Percentiles rank a stretch among this genome's conserved stretches.
Evolutionary conservation across 202 grass and related monocot species (phyloP).

Genomic region (Bolboschoenoplectus hybrid): DNA sequence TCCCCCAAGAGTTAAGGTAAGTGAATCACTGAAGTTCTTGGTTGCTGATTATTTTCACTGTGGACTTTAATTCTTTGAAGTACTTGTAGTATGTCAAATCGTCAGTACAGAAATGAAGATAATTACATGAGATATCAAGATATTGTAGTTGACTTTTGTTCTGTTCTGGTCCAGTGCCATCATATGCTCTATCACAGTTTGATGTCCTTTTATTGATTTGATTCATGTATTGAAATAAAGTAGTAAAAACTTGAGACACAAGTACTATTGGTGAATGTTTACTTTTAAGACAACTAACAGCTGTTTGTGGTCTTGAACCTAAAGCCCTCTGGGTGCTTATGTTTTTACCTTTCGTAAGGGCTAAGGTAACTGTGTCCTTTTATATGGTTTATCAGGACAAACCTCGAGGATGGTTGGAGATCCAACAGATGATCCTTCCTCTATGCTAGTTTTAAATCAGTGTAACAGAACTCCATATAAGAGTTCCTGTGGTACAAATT

Average conservation of each 20-base stretch:
- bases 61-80: background rate
- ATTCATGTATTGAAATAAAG: background rate
- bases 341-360: slow-evolving; percentile 7
- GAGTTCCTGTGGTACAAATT: slow-evolving; percentile 42
- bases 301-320: background rate
- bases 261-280: slow-evolving; percentile 4
- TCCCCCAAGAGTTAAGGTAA: background rate
- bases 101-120: background rate
- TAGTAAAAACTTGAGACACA: slow-evolving; percentile 9
- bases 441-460: slow-evolving; percentile 53
- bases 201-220: background rate
- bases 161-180: background rate
- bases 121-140: background rate
- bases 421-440: slow-evolving; percentile 40
- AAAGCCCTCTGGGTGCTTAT: background rate
- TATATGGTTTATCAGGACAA: slow-evolving; percentile 48
- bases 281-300: background rate
- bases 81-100: background rate
- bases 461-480: slow-evolving; percentile 54
- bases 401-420: slow-evolving; percentile 37
- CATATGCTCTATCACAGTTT: background rate
- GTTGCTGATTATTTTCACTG: background rate
- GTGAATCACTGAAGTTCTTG: background rate
- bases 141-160: background rate
- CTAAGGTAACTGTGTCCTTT: background rate